These are phyloP conservation scores for Neoboletus brunneissimus DNA, from an alignment of 768 basidiomycete genomes.

Conservation along the genomic window DNA sequence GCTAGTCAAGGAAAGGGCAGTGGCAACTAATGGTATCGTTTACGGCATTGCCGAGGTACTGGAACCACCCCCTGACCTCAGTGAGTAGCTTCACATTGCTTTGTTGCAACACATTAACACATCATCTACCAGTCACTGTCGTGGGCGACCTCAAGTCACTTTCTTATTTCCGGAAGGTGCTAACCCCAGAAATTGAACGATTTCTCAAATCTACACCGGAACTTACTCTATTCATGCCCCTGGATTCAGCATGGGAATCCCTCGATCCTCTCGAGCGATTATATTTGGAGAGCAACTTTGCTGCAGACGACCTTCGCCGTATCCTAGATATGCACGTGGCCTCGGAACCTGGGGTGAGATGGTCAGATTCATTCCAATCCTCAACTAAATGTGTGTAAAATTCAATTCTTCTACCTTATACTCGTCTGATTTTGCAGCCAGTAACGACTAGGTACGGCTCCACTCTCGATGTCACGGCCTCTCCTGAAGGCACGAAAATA, in stretches of 20 bases:
- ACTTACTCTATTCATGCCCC: slow-evolving; percentile 86
- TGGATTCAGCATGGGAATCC: slow-evolving; percentile 78
- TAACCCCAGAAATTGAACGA: slow-evolving; percentile 55
- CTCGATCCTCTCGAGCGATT: slow-evolving; percentile 75
- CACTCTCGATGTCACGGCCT: slow-evolving; percentile 56
- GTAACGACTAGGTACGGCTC: slow-evolving; percentile 72
- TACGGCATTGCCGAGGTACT: slow-evolving; percentile 75
- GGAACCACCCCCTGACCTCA: slow-evolving; percentile 67
- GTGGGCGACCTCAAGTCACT: slow-evolving; percentile 57
- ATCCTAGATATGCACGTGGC: slow-evolving; percentile 82
- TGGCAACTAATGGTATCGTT: slow-evolving; percentile 74
- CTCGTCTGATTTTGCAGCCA: slow-evolving; percentile 32
- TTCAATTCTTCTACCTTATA: background rate
- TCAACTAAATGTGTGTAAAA: slow-evolving; percentile 50
- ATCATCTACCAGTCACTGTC: slow-evolving; percentile 49
- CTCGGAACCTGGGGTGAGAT: slow-evolving; percentile 53
- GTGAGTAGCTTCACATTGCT: slow-evolving; percentile 41
- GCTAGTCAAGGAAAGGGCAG: slow-evolving; percentile 53
- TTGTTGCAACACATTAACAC: background rate
- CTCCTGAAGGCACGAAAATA: slow-evolving; percentile 51
- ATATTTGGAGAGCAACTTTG: slow-evolving; percentile 88
- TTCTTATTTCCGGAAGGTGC: slow-evolving; percentile 72
- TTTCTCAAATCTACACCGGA: slow-evolving; percentile 65
- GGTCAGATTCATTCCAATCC: slow-evolving; percentile 60
- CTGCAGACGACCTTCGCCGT: slow-evolving; percentile 70